Base-by-base conservation (phyloP, 805 yeast species). In the Wickerhamomyces mucosus region DNA sequence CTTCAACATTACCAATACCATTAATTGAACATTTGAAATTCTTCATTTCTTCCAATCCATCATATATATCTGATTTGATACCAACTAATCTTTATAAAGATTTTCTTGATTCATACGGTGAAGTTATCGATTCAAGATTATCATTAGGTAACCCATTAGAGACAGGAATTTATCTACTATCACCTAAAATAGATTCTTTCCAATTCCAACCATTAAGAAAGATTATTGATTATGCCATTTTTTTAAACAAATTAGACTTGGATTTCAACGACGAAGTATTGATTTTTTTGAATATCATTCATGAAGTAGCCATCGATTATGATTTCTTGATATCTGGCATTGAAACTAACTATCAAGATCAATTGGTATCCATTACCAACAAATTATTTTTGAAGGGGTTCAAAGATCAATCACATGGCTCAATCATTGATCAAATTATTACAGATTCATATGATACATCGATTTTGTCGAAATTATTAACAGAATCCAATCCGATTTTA, bases 61-160 rank as follows among this genome's bases (percentile, higher is more conserved):
- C 27, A 1, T 12, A 42, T 2, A n/a, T 17, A 8, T 2, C 24
- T 2, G 26, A 21, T 6, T 15, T 46, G 7, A 13, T 26, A 4
- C 15, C 27, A 5, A 18, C 17, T 6, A 34, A 22, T 10, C 42
- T 50, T 7, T 32, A 45, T 2, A 45, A 48, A 1, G 46, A 53
- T 6, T 21, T 48, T 27, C 34, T 55, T 16, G 32, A 27, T 0
- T 42, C 50, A 5, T 53, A 58, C 48, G 54, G 62, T 11, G 46
- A 50, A 1, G 18, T 23, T 3, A 40, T 60, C 21, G 65, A 62
- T 35, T 47, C 57, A 9, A 50, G 59, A 25, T 37, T 72, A 15
- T 46, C 76, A 0, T 44, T 71, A 17, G 66, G 72, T 0, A 72
- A 70, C 41, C 62, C 72, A 2, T 44, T 74, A 28, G 65, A 56